Conservation (phyloP, 805 yeast genomes). For the Monosporozyma aerobia region DNA sequence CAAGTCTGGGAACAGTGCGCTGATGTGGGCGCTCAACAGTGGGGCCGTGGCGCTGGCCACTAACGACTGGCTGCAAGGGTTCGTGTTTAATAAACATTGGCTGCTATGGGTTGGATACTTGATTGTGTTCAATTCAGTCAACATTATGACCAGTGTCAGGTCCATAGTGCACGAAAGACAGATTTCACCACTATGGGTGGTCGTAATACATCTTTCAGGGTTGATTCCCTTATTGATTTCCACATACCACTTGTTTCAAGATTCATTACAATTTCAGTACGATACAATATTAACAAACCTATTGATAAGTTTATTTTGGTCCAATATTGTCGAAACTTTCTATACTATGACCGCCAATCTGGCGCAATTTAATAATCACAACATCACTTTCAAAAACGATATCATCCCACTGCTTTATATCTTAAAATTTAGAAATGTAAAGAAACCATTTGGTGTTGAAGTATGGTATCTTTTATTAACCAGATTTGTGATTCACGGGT, state of each 20-base stretch:
- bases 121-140: not conserved
- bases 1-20: not conserved
- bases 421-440: not conserved
- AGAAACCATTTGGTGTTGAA: constrained; percentile 6
- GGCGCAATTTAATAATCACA: constrained; percentile 10
- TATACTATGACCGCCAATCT: constrained; percentile 40
- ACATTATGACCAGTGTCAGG: not conserved
- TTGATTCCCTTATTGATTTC: not conserved
- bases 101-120: not conserved
- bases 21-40: not conserved
- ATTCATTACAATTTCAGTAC: not conserved
- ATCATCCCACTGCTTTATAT: not conserved
- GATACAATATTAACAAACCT: constrained; percentile 5
- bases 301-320: constrained; percentile 26
- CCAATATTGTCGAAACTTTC: constrained; percentile 44
- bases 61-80: not conserved
- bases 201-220: not conserved
- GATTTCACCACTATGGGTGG: not conserved
- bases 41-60: too few relatives aligned
- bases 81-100: not conserved
- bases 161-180: not conserved
- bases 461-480: constrained; percentile 49
- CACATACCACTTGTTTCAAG: not conserved
- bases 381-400: not conserved
- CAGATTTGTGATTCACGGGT: constrained; percentile 53